Percentiles rank a stretch among this genome's conserved stretches.
Conservation (phyloP, 2,329 filamentous ascomycete species). For the Nakataea oryzae region DNA sequence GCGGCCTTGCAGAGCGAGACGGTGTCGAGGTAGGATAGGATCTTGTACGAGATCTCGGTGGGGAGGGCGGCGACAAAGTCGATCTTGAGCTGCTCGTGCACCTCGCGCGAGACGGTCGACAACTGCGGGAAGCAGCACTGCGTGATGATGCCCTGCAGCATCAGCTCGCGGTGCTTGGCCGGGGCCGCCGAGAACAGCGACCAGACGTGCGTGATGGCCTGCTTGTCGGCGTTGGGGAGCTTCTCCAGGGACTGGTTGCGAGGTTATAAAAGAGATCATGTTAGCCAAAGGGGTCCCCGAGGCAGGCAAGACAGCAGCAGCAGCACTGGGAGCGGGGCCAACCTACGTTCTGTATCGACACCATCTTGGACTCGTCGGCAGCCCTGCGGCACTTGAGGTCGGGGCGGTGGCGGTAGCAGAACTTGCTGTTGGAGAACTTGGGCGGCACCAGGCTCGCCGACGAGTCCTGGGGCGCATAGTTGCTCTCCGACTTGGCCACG, state of each 20-base stretch:
- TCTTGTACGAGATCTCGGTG: conserved; percentile 84
- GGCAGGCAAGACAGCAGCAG: not conserved
- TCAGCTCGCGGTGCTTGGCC: conserved; percentile 84
- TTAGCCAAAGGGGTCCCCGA: not conserved
- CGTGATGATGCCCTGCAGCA: conserved; percentile 91
- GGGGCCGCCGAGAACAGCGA: conserved; percentile 94
- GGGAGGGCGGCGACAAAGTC: conserved; percentile 89
- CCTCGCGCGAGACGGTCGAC: conserved; percentile 80
- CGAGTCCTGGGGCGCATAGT: not conserved
- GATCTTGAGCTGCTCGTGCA: conserved; percentile 93
- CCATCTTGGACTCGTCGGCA: conserved; percentile 93
- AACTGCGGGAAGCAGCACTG: conserved; percentile 98
- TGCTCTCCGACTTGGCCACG: conserved; percentile 46
- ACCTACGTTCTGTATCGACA: conserved; percentile 76
- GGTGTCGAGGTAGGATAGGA: conserved; percentile 86
- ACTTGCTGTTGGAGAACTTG: conserved; percentile 68
- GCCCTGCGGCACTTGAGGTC: conserved; percentile 89
- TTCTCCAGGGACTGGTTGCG: conserved; percentile 61
- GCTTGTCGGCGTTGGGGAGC: conserved; percentile 75
- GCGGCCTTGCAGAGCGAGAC: conserved; percentile 91
- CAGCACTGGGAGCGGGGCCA: conserved; percentile 5
- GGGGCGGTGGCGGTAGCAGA: conserved; percentile 89
- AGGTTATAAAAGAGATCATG: not conserved
- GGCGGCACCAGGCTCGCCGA: conserved; percentile 28
- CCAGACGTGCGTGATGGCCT: conserved; percentile 96